These are phyloP conservation scores for Neofusicoccum kwambonambiense DNA, from an alignment of 2,329 filamentous ascomycete species.

Conservation along the genomic window DNA sequence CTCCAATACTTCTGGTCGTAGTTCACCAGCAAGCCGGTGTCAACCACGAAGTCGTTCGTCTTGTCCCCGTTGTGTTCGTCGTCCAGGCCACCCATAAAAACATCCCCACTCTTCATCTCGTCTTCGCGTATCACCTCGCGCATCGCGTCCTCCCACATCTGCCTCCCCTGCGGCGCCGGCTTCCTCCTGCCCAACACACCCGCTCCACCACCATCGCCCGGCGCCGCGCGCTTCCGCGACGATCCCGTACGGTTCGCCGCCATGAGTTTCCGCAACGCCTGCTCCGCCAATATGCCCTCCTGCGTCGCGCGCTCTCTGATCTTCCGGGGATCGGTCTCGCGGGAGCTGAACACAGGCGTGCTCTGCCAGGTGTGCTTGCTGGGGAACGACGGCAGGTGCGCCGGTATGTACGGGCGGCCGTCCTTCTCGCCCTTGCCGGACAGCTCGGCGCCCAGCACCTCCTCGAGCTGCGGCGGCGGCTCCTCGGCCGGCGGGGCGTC, in stretches of 20 bases:
- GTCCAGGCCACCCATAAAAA: conserved; percentile 15
- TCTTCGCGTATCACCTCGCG: conserved; percentile 49
- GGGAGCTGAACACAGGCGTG: conserved; percentile 58
- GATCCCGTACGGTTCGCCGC: conserved; percentile 48
- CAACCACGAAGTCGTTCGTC: conserved; percentile 23
- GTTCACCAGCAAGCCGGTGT: conserved; percentile 53
- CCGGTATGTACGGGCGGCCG: conserved; percentile 55
- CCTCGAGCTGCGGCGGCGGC: conserved; percentile 44
- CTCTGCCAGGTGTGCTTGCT: conserved; percentile 63
- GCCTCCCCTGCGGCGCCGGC: conserved; percentile 41
- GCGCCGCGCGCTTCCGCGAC: conserved; percentile 28
- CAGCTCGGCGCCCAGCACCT: conserved; percentile 53
- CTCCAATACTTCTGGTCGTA: conserved; percentile 61
- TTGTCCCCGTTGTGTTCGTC: conserved; percentile 25
- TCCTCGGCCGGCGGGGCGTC: conserved; percentile 41
- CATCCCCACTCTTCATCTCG: conserved; percentile 23
- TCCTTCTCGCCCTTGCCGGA: conserved; percentile 48
- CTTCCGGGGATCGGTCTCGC: conserved; percentile 59
- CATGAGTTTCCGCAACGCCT: conserved; percentile 61
- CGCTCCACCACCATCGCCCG: conserved; percentile 9
- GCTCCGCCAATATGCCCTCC: conserved; percentile 64
- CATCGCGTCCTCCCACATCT: conserved; percentile 57
- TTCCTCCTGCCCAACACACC: conserved; percentile 18
- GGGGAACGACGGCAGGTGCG: conserved; percentile 61
- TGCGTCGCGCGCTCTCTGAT: conserved; percentile 64